Evolutionary conservation across 345 rosid genomes (phyloP).

Genomic region (Gossypium turneri): DNA sequence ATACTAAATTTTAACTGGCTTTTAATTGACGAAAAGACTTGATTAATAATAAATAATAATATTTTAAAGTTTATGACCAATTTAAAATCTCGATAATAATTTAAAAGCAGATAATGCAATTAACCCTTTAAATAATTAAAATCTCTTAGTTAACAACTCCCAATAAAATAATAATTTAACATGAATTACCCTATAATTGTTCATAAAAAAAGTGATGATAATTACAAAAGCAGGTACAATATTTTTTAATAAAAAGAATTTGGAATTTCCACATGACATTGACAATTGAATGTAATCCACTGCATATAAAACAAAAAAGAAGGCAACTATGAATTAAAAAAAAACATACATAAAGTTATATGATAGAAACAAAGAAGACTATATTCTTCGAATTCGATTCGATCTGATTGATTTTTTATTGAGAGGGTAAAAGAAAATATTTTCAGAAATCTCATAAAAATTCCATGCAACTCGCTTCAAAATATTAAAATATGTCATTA

Average conservation of each 20-base stretch:
- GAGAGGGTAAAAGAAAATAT: conserved; percentile 21
- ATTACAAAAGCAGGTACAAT: not conserved
- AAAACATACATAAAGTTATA: not conserved
- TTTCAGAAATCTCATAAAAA: not conserved
- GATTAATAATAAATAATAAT: too few species aligned
- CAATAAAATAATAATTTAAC: not conserved
- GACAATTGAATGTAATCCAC: not conserved
- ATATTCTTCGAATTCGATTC: not conserved
- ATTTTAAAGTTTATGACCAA: too few species aligned
- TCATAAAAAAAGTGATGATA: not conserved
- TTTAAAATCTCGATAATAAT: too few species aligned
- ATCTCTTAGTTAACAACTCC: too few species aligned
- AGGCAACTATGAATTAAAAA: not conserved
- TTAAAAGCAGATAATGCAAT: too few species aligned
- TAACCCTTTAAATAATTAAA: too few species aligned
- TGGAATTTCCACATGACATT: too few species aligned
- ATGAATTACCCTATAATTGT: not conserved
- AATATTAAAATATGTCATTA: not conserved
- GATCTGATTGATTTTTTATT: conserved; percentile 18
- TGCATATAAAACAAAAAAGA: not conserved
- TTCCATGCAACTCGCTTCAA: not conserved
- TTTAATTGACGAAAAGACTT: too few species aligned
- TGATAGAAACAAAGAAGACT: not conserved
- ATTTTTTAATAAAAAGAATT: too few species aligned
- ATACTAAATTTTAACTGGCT: too few species aligned